These are phyloP conservation scores for Gigaspora rosea DNA, from an alignment of 192 early-diverging fungal species.

Conservation along the genomic window DNA sequence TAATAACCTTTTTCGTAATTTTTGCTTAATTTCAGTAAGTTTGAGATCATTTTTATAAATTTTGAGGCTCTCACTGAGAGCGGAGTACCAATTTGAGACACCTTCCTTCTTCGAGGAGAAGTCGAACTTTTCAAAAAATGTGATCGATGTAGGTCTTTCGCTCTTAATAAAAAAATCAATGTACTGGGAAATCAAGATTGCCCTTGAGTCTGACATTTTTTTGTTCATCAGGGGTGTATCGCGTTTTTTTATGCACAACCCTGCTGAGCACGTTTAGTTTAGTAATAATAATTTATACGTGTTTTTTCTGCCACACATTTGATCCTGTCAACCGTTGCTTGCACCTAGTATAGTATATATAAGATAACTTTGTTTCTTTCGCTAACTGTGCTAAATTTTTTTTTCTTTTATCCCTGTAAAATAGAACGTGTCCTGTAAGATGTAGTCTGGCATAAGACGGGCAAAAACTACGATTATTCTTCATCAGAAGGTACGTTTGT, in stretches of 20 bases:
- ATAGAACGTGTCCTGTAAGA: conserved; percentile 24
- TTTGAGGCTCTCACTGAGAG: conserved; percentile 14
- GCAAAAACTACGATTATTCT: conserved; percentile 9
- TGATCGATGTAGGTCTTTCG: conserved; percentile 14
- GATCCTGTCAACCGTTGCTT: not conserved
- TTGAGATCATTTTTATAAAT: conserved; percentile 16
- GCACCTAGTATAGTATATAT: not conserved
- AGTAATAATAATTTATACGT: not conserved
- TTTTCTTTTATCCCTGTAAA: conserved; percentile 23
- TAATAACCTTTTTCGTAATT: conserved; percentile 27
- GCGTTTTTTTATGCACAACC: not conserved
- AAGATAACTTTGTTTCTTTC: not conserved
- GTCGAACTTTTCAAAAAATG: conserved; percentile 32
- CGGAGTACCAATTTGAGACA: conserved; percentile 28
- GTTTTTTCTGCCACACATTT: not conserved
- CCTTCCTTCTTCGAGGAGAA: conserved; percentile 17
- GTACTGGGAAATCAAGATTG: conserved; percentile 24
- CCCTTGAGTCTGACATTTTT: conserved; percentile 11
- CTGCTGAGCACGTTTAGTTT: not conserved
- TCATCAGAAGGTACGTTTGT: conserved; percentile 23
- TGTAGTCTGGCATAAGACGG: conserved; percentile 22
- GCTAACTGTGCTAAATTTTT: conserved; percentile 13
- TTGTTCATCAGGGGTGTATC: not conserved
- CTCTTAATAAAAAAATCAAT: conserved; percentile 22
- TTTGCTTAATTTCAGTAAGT: conserved; percentile 24